Evolutionary conservation across 2,329 filamentous ascomycete species (phyloP).

Genomic region (Sporothrix sp.): DNA sequence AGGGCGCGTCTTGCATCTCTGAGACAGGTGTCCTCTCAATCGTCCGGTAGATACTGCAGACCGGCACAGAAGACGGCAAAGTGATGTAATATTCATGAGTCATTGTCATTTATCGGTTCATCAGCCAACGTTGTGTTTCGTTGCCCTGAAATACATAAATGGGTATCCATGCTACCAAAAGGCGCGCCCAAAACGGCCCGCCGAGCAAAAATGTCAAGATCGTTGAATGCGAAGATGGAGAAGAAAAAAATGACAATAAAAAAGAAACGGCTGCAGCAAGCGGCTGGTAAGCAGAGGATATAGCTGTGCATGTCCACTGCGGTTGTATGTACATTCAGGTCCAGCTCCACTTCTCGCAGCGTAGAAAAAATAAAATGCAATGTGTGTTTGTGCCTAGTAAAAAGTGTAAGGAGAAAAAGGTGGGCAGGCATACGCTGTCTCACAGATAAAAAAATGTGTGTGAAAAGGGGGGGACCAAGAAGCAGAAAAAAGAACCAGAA

Average conservation of each 20-base stretch:
- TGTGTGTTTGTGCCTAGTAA: constrained; percentile 1
- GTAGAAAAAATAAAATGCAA: neutral
- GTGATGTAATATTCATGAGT: too few species aligned
- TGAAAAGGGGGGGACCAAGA: neutral
- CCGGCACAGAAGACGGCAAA: too few species aligned
- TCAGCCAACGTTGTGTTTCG: neutral
- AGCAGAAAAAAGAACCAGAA: neutral
- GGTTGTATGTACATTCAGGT: neutral
- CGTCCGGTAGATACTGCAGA: too few species aligned
- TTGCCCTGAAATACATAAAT: neutral
- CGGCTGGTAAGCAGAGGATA: neutral
- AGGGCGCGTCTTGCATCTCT: too few species aligned
- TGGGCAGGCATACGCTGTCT: neutral
- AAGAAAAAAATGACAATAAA: neutral
- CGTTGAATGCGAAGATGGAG: neutral
- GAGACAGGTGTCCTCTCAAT: too few species aligned
- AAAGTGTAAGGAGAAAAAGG: neutral
- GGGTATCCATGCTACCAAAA: neutral
- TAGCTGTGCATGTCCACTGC: neutral
- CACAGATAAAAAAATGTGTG: neutral
- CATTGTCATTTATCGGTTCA: constrained; percentile 5
- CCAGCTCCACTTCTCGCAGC: neutral
- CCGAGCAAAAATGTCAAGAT: neutral
- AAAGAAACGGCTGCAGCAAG: neutral
- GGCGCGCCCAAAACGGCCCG: neutral